phyloP scores from a whole-genome alignment of 805 yeast species.

The Saccharomycopsis sp. region DNA sequence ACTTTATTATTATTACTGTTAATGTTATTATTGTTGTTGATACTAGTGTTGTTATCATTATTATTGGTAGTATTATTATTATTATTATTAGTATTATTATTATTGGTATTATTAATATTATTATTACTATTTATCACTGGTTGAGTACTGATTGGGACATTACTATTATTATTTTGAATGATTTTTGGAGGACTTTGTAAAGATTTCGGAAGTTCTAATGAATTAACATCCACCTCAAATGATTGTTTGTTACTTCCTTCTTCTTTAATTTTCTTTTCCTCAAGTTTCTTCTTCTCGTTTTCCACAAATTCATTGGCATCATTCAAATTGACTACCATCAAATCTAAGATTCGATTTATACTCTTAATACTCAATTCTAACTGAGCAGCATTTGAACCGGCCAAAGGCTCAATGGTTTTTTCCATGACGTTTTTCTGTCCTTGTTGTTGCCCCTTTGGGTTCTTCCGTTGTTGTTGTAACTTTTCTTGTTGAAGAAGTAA shows the following conservation, averaged over 20 bases:
- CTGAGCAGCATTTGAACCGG: neutral
- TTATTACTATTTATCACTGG: neutral
- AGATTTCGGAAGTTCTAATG: neutral
- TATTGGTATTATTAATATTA: neutral
- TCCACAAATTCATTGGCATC: constrained; percentile 12
- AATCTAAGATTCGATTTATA: constrained; percentile 14
- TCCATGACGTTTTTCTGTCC: neutral
- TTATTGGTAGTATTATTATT: neutral
- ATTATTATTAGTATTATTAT: neutral
- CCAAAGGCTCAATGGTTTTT: neutral
- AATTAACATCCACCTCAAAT: neutral
- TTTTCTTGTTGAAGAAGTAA: neutral
- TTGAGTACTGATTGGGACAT: neutral
- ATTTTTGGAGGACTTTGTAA: neutral
- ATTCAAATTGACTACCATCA: constrained; percentile 16
- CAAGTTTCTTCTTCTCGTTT: constrained; percentile 6
- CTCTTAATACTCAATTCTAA: constrained; percentile 13
- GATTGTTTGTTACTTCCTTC: no score
- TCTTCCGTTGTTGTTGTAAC: neutral
- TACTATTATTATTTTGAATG: neutral
- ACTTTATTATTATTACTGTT: neutral
- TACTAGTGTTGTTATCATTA: neutral
- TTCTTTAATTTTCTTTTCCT: neutral
- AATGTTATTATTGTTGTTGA: neutral
- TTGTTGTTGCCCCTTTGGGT: neutral